Conservation (phyloP, 2,329 filamentous ascomycete genomes). For the Diaporthe citrichinensis region DNA sequence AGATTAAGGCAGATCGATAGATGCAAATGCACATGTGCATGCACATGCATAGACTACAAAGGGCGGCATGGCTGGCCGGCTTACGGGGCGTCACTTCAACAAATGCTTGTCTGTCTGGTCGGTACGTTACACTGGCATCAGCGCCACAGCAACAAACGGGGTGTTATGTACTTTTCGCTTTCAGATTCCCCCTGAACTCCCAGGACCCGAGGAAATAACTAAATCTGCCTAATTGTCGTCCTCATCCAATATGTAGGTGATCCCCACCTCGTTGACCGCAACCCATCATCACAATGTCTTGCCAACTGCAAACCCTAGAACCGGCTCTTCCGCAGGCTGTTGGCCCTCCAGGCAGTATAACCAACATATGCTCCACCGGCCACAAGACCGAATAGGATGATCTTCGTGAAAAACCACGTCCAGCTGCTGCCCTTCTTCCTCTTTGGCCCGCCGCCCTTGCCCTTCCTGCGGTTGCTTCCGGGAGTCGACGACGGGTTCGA, state of each 20-base stretch:
- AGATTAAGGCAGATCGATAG: background rate
- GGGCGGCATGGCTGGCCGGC: background rate
- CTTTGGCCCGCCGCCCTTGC: constrained; percentile 54
- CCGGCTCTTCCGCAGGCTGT: constrained; percentile 70
- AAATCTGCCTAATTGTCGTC: constrained; percentile 1
- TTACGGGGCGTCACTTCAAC: background rate
- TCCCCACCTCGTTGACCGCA: background rate
- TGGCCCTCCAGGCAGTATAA: constrained; percentile 85
- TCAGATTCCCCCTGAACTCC: constrained; percentile 37
- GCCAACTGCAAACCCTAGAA: constrained; percentile 57
- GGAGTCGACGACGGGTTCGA: constrained; percentile 63
- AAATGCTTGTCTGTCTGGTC: background rate
- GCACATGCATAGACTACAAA: background rate
- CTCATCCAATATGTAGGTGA: constrained; percentile 22
- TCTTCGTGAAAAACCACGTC: constrained; percentile 82
- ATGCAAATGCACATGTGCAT: background rate
- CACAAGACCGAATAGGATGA: constrained; percentile 80
- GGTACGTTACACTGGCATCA: background rate
- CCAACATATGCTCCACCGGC: constrained; percentile 85
- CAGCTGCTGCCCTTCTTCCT: constrained; percentile 66
- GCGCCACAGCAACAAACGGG: background rate
- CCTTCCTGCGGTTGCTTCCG: constrained; percentile 50
- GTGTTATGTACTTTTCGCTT: constrained; percentile 37
- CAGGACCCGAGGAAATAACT: constrained; percentile 33
- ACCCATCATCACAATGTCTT: background rate